A percentile compares a stretch with the other conserved stretches of the same genome.
Evolutionary conservation across 2,329 filamentous ascomycete genomes (phyloP).

Genomic region (Cladophialophora exuberans): DNA sequence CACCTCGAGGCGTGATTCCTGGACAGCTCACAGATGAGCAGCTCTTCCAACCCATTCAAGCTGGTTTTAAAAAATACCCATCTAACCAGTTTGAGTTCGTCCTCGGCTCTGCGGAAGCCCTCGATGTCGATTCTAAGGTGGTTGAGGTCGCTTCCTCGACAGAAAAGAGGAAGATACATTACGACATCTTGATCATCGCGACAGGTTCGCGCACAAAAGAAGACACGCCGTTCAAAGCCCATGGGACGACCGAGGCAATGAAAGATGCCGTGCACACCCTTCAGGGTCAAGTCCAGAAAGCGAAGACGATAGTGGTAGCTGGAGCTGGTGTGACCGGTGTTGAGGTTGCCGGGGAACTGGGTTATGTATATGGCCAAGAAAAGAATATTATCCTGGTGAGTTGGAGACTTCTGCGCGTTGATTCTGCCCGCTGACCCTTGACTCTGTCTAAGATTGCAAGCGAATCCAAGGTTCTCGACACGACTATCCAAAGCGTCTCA

Average conservation of each 20-base stretch:
- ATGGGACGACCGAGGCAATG: constrained; percentile 27
- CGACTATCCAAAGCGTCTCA: constrained; percentile 8
- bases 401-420: background rate
- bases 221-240: constrained; percentile 30
- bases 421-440: background rate
- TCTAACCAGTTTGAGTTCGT: constrained; percentile 17
- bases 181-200: constrained; percentile 33
- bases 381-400: constrained; percentile 27
- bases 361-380: constrained; percentile 20
- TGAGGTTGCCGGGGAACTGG: constrained; percentile 40
- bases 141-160: background rate
- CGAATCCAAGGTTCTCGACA: background rate
- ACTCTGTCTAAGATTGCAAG: constrained; percentile 8
- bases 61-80: constrained; percentile 15
- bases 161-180: constrained; percentile 16
- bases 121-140: background rate
- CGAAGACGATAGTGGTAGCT: constrained; percentile 38
- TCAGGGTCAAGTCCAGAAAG: constrained; percentile 25
- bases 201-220: constrained; percentile 24
- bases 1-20: constrained; percentile 6
- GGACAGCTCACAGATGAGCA: constrained; percentile 12
- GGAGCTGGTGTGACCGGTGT: constrained; percentile 42
- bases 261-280: constrained; percentile 28
- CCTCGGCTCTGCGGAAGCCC: background rate
- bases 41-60: constrained; percentile 11